phyloP scores from a whole-genome alignment of 2,329 filamentous ascomycete genomes.

The Chrysoporthe cubensis region DNA sequence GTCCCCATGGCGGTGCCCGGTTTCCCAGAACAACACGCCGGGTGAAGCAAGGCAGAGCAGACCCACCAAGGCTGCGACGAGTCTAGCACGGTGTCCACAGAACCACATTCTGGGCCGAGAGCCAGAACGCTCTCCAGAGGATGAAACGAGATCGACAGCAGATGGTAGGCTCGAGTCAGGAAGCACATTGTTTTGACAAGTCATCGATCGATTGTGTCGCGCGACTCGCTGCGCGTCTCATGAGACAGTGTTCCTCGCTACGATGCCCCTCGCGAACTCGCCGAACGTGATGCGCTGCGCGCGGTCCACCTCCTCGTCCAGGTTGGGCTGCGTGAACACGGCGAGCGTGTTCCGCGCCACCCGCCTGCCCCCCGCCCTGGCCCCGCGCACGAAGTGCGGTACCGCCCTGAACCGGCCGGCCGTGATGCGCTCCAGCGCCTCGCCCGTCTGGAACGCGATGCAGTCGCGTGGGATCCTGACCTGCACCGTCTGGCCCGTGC shows the following conservation, averaged over 20 bases:
- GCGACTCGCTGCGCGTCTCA: constrained; percentile 19
- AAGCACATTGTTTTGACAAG: neutral
- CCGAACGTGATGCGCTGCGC: constrained; percentile 72
- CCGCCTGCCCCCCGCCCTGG: constrained; percentile 49
- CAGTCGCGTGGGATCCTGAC: constrained; percentile 90
- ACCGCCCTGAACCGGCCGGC: constrained; percentile 91
- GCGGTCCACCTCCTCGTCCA: constrained; percentile 77
- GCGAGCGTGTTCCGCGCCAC: constrained; percentile 87
- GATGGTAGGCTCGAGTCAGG: neutral
- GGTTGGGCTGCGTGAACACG: constrained; percentile 95
- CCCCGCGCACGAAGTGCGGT: constrained; percentile 90
- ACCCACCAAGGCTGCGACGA: neutral
- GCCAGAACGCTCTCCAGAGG: too few relatives aligned
- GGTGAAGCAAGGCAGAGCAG: neutral
- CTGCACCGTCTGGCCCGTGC: constrained; percentile 81
- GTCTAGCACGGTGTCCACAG: constrained; percentile 7
- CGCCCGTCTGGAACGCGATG: constrained; percentile 94
- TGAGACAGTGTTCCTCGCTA: constrained; percentile 62
- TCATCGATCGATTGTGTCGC: neutral
- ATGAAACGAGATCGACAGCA: neutral
- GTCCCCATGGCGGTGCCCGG: neutral
- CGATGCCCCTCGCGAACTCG: constrained; percentile 69
- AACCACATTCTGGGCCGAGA: constrained; percentile 6
- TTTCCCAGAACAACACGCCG: neutral
- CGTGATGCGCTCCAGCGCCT: constrained; percentile 89